Conservation (phyloP, 371 early-diverging fungal genomes). For the Blakeslea trispora region DNA sequence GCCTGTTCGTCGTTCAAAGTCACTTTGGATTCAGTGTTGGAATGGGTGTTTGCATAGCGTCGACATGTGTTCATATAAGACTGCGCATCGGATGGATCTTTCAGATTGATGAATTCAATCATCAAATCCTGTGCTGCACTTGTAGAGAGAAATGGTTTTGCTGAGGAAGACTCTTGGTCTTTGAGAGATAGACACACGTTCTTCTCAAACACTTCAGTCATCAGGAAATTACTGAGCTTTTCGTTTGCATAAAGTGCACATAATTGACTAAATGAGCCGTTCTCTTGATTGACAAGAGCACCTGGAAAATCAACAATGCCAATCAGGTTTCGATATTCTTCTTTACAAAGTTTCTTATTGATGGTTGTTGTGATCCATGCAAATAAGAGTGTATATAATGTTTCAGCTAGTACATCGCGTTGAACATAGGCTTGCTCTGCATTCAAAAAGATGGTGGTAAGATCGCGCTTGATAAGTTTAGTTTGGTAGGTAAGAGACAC, state of each 20-base stretch:
- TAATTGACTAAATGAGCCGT: conserved; percentile 70
- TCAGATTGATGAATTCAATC: too few species aligned
- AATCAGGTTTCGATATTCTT: conserved; percentile 66
- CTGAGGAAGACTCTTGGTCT: background rate
- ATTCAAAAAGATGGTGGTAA: conserved; percentile 59
- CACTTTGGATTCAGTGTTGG: conserved; percentile 8
- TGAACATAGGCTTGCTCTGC: conserved; percentile 49
- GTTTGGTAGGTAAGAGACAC: conserved; percentile 34
- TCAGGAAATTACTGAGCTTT: conserved; percentile 62
- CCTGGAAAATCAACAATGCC: conserved; percentile 72
- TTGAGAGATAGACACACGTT: conserved; percentile 45
- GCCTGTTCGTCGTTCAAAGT: conserved; percentile 1
- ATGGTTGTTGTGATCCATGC: conserved; percentile 31
- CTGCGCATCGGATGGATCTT: too few species aligned
- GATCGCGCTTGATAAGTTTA: conserved; percentile 44
- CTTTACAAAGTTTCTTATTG: conserved; percentile 32
- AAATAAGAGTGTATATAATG: conserved; percentile 30
- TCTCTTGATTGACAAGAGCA: conserved; percentile 25
- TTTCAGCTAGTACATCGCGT: conserved; percentile 28
- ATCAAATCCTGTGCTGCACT: too few species aligned
- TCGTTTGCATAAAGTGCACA: conserved; percentile 80
- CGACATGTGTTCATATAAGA: too few species aligned
- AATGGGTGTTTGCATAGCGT: conserved; percentile 3
- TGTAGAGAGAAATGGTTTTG: too few species aligned
- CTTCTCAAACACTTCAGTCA: conserved; percentile 61